phyloP scores from a whole-genome alignment of 2,329 filamentous ascomycete species.

The Aspergillus melleus region DNA sequence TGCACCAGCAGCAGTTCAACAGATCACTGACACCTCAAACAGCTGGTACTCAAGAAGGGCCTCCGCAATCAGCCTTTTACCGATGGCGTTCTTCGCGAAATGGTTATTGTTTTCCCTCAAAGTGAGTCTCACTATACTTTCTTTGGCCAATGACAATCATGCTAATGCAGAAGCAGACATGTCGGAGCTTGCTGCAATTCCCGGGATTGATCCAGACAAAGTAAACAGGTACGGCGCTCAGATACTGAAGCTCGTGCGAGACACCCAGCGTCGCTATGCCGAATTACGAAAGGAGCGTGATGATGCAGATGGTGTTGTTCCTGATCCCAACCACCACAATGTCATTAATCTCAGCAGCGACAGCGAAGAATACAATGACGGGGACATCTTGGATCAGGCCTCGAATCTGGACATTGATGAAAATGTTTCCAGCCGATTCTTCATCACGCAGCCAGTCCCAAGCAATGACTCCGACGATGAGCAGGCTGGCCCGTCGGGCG shows the following conservation, averaged over 20 bases:
- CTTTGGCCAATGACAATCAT: not conserved
- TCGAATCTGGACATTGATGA: conserved; percentile 26
- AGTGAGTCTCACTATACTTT: conserved; percentile 26
- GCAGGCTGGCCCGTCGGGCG: conserved; percentile 17
- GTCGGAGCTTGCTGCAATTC: conserved; percentile 40
- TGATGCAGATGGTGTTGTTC: conserved; percentile 50
- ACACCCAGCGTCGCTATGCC: conserved; percentile 42
- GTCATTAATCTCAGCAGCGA: conserved; percentile 44
- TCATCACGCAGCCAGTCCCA: conserved; percentile 25
- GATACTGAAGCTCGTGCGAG: conserved; percentile 44
- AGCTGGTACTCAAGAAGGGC: conserved; percentile 45
- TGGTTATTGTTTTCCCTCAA: conserved; percentile 49
- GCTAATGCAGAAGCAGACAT: conserved; percentile 32
- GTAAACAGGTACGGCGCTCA: conserved; percentile 45
- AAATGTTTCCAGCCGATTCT: conserved; percentile 37
- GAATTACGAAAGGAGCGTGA: conserved; percentile 46
- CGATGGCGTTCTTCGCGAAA: conserved; percentile 48
- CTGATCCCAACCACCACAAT: conserved; percentile 48
- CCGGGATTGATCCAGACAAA: conserved; percentile 46
- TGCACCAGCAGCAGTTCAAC: not conserved
- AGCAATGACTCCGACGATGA: conserved; percentile 26
- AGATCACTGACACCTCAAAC: conserved; percentile 12
- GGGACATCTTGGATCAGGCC: conserved; percentile 30
- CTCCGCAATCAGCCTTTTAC: conserved; percentile 50
- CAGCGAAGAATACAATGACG: conserved; percentile 39